Percentiles rank a stretch among this genome's conserved stretches.
These are phyloP conservation scores for Pseudocercospora eumusae DNA, from an alignment of 2,329 filamentous ascomycete genomes.

Conservation along the genomic window DNA sequence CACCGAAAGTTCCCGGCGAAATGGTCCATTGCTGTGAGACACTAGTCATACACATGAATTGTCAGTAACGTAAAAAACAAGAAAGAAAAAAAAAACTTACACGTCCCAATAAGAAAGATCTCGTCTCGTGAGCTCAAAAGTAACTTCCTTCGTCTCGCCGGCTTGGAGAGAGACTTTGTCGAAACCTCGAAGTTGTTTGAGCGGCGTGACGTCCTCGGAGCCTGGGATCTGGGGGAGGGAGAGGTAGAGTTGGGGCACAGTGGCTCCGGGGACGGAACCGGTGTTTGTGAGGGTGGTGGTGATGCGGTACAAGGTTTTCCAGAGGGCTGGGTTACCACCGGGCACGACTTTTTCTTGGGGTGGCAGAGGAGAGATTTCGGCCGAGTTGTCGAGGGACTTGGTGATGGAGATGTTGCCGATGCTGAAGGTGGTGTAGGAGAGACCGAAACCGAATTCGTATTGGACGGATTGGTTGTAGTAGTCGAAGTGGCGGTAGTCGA, in stretches of 20 bases:
- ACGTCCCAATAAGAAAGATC: constrained; percentile 31
- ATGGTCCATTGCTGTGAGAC: constrained; percentile 18
- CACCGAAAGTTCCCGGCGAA: constrained; percentile 13
- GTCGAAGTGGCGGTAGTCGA: constrained; percentile 59
- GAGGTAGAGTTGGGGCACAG: constrained; percentile 59
- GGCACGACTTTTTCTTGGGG: constrained; percentile 28
- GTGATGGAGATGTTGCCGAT: not conserved
- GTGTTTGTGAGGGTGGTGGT: constrained; percentile 63
- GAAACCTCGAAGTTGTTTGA: constrained; percentile 42
- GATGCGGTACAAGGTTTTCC: constrained; percentile 60
- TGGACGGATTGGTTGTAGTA: constrained; percentile 38
- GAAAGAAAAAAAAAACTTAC: constrained; percentile 47
- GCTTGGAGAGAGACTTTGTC: constrained; percentile 41
- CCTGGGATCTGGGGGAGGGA: constrained; percentile 45
- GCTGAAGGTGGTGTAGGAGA: constrained; percentile 35
- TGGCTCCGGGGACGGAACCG: constrained; percentile 54
- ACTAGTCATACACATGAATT: not conserved
- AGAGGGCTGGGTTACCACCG: constrained; percentile 51
- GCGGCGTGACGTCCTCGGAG: constrained; percentile 35
- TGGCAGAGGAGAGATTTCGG: constrained; percentile 24
- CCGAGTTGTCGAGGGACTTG: not conserved
- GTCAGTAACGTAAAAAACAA: not conserved
- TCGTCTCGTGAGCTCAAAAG: constrained; percentile 24
- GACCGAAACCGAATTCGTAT: constrained; percentile 37
- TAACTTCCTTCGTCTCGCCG: constrained; percentile 27